Evolutionary conservation across 192 early-diverging fungal species (phyloP), one percentile per base, ranked within the genome.

Genomic region (Coemansia sp.): DNA sequence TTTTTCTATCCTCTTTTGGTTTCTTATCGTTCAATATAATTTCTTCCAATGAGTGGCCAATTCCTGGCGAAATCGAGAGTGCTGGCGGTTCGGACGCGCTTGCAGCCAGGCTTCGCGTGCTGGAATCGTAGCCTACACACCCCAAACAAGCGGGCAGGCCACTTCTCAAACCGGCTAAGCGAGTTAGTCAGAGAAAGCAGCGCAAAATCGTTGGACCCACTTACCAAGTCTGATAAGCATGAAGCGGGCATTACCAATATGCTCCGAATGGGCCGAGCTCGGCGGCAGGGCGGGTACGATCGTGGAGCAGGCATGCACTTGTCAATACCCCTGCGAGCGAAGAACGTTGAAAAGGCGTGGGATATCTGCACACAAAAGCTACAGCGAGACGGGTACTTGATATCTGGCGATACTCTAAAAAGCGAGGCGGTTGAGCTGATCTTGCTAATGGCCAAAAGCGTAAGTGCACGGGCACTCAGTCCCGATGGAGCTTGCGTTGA

Each of bases 311-410:
- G 68, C 13, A 76, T 82, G 80, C 80, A 64, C 41, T 20, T 76
- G 27, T 64, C 49, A 24, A 59, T 76, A 27, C 80, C 74, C 0
- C 30, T 82, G 11, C 64, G 64, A 11, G 80, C 71, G 2, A 66
- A 70, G 11, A 76, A 82, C 64, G 62, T 60, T 3, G 80, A 82
- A 41, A 67, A 68, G 68, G 80, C 80, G 6, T 82, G 80, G 80
- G 65, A 65, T 59, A 70, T 76, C 58, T 82, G 80, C 74, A 65
- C 71, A n/a, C 13, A 56, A 56, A 56, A 56, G 30, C 13, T 56
- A n/a, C 53, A 56, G 29, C 53, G 53, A 7, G 53, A 56, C 29
- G 53, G 29, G 29, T 34, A n/a, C 53, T 56, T 56, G 53, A 16
- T 56, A 32, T 16, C 29, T 32, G 53, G 53, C 24, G 53, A 56